Evolutionary conservation across 345 rosid genomes (phyloP).

Genomic region (Viola odorata): DNA sequence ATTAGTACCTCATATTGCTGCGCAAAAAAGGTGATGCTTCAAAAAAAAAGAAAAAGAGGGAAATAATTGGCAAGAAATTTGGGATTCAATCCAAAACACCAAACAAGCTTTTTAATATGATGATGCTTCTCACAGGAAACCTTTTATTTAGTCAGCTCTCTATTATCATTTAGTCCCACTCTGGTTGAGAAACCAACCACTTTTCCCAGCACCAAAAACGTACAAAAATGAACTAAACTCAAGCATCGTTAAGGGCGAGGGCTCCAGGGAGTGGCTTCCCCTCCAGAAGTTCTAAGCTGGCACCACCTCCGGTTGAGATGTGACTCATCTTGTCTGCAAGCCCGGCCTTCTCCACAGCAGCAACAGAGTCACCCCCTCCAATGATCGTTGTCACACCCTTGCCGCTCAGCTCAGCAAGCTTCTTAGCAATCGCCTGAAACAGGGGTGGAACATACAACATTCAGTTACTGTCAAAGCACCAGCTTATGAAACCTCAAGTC

Average conservation of each 20-base stretch:
- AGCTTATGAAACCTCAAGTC: background rate
- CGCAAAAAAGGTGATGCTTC: no score
- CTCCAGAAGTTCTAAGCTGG: slow-evolving; percentile 94
- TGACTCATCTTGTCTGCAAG: slow-evolving; percentile 95
- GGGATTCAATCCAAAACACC: no score
- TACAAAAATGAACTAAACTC: slow-evolving; percentile 1
- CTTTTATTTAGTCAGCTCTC: background rate
- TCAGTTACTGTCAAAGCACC: background rate
- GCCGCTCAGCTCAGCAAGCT: slow-evolving; percentile 76
- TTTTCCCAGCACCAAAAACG: slow-evolving; percentile 6
- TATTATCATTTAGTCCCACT: slow-evolving; percentile 6
- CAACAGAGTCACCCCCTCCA: slow-evolving; percentile 97
- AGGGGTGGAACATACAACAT: background rate
- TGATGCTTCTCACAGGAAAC: slow-evolving; percentile 1
- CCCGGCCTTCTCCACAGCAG: slow-evolving; percentile 92
- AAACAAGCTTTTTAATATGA: no score
- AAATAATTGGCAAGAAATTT: no score
- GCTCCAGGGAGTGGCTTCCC: slow-evolving; percentile 89
- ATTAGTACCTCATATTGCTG: no score
- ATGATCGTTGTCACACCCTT: slow-evolving; percentile 92
- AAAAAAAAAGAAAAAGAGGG: no score
- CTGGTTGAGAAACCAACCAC: slow-evolving; percentile 32
- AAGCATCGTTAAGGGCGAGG: slow-evolving; percentile 83
- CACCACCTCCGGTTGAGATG: slow-evolving; percentile 96
- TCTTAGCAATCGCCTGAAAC: slow-evolving; percentile 70